A percentile compares a stretch with the other conserved stretches of the same genome.
These are phyloP conservation scores for Debaryomyces coudertii DNA, from an alignment of 1,139 yeast species.

Conservation along the genomic window DNA sequence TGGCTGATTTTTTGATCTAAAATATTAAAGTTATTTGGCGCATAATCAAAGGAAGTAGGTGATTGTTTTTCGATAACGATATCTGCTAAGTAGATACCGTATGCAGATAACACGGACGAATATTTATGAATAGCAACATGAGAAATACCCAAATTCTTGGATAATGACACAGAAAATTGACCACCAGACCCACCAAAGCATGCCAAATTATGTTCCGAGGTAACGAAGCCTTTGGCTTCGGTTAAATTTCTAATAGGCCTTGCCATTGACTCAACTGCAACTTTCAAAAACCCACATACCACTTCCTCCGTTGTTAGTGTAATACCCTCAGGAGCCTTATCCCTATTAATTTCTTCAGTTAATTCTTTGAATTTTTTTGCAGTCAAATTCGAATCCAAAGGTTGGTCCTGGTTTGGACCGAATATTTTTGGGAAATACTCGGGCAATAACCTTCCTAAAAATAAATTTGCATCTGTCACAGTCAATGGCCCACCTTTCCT, in stretches of 20 bases:
- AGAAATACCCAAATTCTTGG: conserved; percentile 42
- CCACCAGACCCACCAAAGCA: conserved; percentile 55
- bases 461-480: conserved; percentile 50
- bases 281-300: conserved; percentile 47
- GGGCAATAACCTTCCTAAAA: conserved; percentile 44
- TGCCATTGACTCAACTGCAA: conserved; percentile 51
- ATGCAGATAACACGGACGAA: conserved; percentile 48
- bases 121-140: conserved; percentile 47
- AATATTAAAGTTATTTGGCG: conserved; percentile 19
- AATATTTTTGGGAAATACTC: conserved; percentile 47
- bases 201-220: conserved; percentile 46
- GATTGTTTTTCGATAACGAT: conserved; percentile 66
- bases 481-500: conserved; percentile 52
- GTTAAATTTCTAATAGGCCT: conserved; percentile 49
- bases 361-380: conserved; percentile 34
- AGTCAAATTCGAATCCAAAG: conserved; percentile 39
- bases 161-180: conserved; percentile 44
- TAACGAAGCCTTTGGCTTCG: conserved; percentile 46
- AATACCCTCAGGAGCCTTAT: conserved; percentile 23
- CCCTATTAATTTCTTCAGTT: conserved; percentile 37
- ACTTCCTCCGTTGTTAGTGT: conserved; percentile 42
- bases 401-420: conserved; percentile 46
- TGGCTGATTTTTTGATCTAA: conserved; percentile 31
- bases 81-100: conserved; percentile 49
- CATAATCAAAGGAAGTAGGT: conserved; percentile 46